phyloP scores from a whole-genome alignment of 495 filamentous ascomycete species.

The Penicillium soppii region DNA sequence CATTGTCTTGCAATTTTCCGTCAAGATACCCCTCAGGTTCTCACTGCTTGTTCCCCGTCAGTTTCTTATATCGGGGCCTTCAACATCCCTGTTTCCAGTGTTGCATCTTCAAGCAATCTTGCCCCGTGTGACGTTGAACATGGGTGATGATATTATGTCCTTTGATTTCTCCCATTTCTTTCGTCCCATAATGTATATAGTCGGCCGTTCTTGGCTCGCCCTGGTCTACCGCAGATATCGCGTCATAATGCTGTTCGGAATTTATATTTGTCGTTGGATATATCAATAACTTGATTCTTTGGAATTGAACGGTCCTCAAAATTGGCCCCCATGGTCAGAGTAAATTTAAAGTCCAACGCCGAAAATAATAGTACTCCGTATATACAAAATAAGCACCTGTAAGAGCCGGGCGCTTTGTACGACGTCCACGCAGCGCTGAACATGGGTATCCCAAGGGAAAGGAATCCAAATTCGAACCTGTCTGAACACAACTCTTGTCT shows the following conservation, averaged over 20 bases:
- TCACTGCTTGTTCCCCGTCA: background rate
- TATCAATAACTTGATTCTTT: conserved; percentile 3
- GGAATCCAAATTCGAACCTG: background rate
- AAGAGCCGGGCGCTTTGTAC: too few relatives aligned
- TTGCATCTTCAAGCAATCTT: background rate
- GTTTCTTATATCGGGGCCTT: background rate
- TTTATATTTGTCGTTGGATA: background rate
- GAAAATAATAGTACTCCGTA: conserved; percentile 8
- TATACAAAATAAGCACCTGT: too few relatives aligned
- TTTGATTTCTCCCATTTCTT: background rate
- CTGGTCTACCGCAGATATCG: background rate
- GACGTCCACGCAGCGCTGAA: background rate
- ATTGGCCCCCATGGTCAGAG: background rate
- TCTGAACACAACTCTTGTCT: background rate
- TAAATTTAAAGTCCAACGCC: conserved; percentile 11
- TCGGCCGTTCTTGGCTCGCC: background rate
- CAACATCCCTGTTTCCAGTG: background rate
- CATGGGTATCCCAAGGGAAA: background rate
- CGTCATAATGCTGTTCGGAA: background rate
- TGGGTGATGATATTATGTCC: conserved; percentile 17
- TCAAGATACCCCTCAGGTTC: background rate
- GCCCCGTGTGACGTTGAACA: background rate
- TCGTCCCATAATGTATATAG: conserved; percentile 7
- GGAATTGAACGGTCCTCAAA: conserved; percentile 6
- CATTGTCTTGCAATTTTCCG: background rate